Evolutionary conservation across 2,329 filamentous ascomycete species (phyloP).

Genomic region (Didymella pomorum): DNA sequence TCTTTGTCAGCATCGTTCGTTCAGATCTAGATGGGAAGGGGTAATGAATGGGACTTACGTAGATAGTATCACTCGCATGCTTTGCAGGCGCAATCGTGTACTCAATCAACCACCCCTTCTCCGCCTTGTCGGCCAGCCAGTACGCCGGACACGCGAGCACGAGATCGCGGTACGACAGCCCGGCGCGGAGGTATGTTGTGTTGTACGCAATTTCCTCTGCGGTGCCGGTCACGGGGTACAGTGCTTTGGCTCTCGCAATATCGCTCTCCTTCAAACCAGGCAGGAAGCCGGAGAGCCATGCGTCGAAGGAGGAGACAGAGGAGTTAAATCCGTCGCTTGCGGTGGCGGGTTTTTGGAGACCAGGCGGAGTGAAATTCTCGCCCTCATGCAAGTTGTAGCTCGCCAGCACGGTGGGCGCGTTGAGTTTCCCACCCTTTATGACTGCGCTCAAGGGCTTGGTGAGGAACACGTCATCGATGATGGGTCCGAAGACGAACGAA

Average conservation of each 20-base stretch:
- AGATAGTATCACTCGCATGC: slow-evolving; percentile 66
- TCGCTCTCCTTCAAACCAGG: slow-evolving; percentile 56
- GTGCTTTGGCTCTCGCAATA: slow-evolving; percentile 49
- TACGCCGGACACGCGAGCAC: slow-evolving; percentile 67
- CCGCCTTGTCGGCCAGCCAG: slow-evolving; percentile 62
- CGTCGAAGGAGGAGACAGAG: slow-evolving; percentile 58
- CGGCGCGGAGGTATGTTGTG: slow-evolving; percentile 61
- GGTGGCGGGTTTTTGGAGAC: slow-evolving; percentile 49
- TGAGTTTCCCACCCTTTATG: slow-evolving; percentile 50
- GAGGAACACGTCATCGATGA: slow-evolving; percentile 66
- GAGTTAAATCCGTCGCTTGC: slow-evolving; percentile 59
- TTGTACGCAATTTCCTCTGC: slow-evolving; percentile 62
- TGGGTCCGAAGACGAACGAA: slow-evolving; percentile 67
- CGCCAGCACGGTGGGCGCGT: slow-evolving; percentile 59
- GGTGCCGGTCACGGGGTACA: slow-evolving; percentile 60
- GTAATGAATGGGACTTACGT: too few relatives aligned
- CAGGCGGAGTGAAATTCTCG: slow-evolving; percentile 66
- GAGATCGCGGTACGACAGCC: slow-evolving; percentile 65
- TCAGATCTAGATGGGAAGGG: too few relatives aligned
- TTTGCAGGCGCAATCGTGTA: slow-evolving; percentile 67
- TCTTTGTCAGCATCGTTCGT: slow-evolving; percentile 17
- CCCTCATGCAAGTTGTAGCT: slow-evolving; percentile 71
- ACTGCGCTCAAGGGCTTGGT: slow-evolving; percentile 57
- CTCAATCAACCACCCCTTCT: slow-evolving; percentile 63
- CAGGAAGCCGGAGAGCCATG: slow-evolving; percentile 64